phyloP scores from a whole-genome alignment of 106 monocot genomes.

The Dactylorhiza incarnata region DNA sequence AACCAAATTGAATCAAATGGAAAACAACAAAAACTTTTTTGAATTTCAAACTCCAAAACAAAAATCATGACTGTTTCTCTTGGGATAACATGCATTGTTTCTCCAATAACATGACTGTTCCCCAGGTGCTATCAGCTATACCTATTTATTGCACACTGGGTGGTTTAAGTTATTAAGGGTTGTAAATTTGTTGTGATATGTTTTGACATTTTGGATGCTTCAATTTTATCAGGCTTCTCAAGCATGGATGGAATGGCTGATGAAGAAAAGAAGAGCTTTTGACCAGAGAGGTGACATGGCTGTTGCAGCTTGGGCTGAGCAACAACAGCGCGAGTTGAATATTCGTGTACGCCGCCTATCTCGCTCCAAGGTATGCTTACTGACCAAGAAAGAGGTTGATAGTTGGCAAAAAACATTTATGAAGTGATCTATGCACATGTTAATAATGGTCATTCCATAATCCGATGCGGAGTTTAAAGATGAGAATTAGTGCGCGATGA shows the following conservation, averaged over 20 bases:
- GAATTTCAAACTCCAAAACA: too few relatives aligned
- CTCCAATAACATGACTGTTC: too few relatives aligned
- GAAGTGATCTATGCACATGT: too few relatives aligned
- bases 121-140: too few relatives aligned
- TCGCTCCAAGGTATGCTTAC: conserved; percentile 47
- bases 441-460: too few relatives aligned
- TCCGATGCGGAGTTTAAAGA: too few relatives aligned
- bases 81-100: too few relatives aligned
- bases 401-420: neutral
- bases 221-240: conserved; percentile 61
- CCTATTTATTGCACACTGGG: too few relatives aligned
- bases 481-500: too few relatives aligned
- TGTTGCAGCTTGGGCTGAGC: conserved; percentile 94
- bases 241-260: conserved; percentile 98
- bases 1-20: too few relatives aligned
- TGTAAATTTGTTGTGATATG: neutral
- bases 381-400: neutral
- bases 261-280: conserved; percentile 96
- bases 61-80: neutral
- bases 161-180: too few relatives aligned
- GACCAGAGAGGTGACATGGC: conserved; percentile 97
- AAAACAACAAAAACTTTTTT: too few relatives aligned
- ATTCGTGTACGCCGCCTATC: conserved; percentile 49
- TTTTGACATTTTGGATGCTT: neutral
- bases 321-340: conserved; percentile 84